Evolutionary conservation across 2,329 filamentous ascomycete species (phyloP), one percentile per base, ranked within the genome.

Genomic region (Mycosphaerella sp.): DNA sequence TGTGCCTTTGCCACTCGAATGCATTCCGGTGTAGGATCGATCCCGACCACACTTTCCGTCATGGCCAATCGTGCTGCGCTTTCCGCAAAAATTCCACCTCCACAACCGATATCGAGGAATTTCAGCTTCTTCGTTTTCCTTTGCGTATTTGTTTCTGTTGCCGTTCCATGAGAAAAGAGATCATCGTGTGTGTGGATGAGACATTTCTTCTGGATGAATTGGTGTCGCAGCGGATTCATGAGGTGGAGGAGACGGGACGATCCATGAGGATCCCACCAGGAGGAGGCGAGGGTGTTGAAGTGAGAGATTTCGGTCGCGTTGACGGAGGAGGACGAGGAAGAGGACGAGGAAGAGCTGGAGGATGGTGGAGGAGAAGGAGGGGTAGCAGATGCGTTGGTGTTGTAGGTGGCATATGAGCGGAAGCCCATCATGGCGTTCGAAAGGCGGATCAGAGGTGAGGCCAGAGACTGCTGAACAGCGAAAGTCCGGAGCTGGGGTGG

Each of bases 211-310:
- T 78, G 78, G 70, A 96, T 93, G 73, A 97, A 97, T 73, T 90
- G 84, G 74, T 97, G 91, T 34, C 93, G 90, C 44, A 95, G 82
- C 1, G 93, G 93, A 74, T 98, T 97, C 92, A 98, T 97, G 62
- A 95, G 85, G 72, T 98, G 93, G 2, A 98, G 83, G 55, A 96
- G 83, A 39, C 92, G 84, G 3, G 90, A 96, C 6, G 92, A 86
- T 48, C 93, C 93, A 68, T 95, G 84, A 1, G 92, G 88, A 72
- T 97, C 91, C 93, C 93, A 98, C 93, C 93, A 98, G 65, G 86
- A 86, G 61, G 87, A 88, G 61, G 93, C 93, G 66, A 98, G 88
- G 59, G 84, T 83, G 67, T 90, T 90, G 80, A 98, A 98, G 76
- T 98, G 93, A 14, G 87, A 87, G 60, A 98, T 83, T 76, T 98